Evolutionary conservation across 176 grass and related monocot species (phyloP), one percentile per base, ranked within the genome.

Genomic region (Triticum dicoccoides): DNA sequence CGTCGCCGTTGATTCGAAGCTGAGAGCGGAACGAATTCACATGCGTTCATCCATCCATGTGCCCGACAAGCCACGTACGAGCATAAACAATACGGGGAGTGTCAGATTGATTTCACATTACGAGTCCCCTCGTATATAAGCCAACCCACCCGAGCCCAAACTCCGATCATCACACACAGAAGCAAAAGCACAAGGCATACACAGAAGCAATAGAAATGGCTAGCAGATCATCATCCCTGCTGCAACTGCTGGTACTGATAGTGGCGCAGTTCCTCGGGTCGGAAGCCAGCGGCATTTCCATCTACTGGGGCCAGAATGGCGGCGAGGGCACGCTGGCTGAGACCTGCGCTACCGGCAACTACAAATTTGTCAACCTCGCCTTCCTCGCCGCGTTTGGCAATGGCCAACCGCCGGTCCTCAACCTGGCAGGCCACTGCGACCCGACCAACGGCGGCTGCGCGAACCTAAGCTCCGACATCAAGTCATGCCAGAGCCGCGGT

Each of bases 321-420:
- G 38, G 44, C 0, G 91, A 93, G 78, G 88, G 85, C 59, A 63
- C 77, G 2, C 61, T 93, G 23, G 64, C 65, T 2, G 65, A 93
- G 2, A 86, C 91, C 0, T 92, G 18, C 7, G 56, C 18, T 9
- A 59, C 56, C 0, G 18, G 56, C 18, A 59, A 59, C 56, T 59
- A 59, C 20, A 59, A 59, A 9, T 59, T 59, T 3, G 56, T 59
- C 2, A 59, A 59, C 20, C 7, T 59, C 56, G 87, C 81, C 42
- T 92, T 89, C 82, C 88, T 91, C 15, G 42, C 77, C n/a, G 13
- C 76, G 14, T 93, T 93, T 5, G 92, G 92, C 83, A 93, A 93
- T 20, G 92, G 89, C 8, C 86, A 93, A 15, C 4, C 86, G 20
- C 56, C 18, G 3, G 20, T 59, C 56, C 56, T 59, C 56, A 59